phyloP scores from a whole-genome alignment of 2,329 filamentous ascomycete species.

The Trichophyton verrucosum region DNA sequence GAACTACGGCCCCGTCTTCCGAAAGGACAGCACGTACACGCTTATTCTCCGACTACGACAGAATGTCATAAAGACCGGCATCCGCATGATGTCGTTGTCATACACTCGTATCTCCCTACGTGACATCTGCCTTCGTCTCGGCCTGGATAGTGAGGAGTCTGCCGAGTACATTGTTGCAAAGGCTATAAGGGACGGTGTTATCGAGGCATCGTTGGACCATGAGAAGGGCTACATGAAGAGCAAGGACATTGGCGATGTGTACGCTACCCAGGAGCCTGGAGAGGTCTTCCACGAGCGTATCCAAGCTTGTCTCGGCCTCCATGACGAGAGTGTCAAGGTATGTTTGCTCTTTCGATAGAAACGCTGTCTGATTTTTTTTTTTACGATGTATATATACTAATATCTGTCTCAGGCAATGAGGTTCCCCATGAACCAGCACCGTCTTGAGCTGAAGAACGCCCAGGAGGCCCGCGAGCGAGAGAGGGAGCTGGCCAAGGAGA shows the following conservation, averaged over 20 bases:
- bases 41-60: conserved; percentile 87
- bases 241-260: conserved; percentile 90
- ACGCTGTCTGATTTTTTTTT: not conserved
- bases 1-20: conserved; percentile 70
- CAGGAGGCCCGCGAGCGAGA: conserved; percentile 96
- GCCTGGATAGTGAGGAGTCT: conserved; percentile 88
- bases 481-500: conserved; percentile 95
- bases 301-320: conserved; percentile 73
- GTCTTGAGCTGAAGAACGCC: conserved; percentile 91
- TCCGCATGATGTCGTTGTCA: conserved; percentile 96
- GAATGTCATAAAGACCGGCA: conserved; percentile 98
- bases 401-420: conserved; percentile 63
- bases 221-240: conserved; percentile 98
- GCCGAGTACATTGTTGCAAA: conserved; percentile 99
- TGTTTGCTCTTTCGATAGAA: conserved; percentile 17
- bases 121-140: conserved; percentile 91
- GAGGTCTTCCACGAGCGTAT: conserved; percentile 98
- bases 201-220: conserved; percentile 86
- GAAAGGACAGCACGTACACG: conserved; percentile 87
- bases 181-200: conserved; percentile 93
- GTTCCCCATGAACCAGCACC: conserved; percentile 98
- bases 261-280: conserved; percentile 86
- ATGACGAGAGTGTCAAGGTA: conserved; percentile 98
- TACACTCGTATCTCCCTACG: conserved; percentile 95
- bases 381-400: conserved; percentile 17